Base-by-base conservation (phyloP, 805 yeast species). In the Debaryomyces castellii region DNA sequence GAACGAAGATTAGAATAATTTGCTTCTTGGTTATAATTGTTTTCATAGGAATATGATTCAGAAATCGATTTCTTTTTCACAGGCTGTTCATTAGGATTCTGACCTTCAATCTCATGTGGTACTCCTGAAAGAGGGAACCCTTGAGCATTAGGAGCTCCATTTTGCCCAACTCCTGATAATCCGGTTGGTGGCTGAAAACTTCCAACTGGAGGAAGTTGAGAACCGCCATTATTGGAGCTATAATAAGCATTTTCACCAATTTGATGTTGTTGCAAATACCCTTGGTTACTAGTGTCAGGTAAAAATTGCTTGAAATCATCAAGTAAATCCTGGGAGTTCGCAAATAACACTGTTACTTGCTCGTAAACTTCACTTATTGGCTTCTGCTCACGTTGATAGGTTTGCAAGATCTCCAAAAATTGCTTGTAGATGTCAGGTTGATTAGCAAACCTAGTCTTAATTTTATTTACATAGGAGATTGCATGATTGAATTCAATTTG, bases 401-500 rank as follows among this genome's bases (percentile, higher is more conserved):
- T 92, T 65, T 94, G 99, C 55, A 94, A 73, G 47, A 92, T 94
- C 64, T 94, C 99, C 66, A 95, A 73, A 56, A 94, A 94, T 56
- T 85, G 90, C 68, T 94, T 94, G 73, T 94, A 94, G 47, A 91
- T 89, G 58, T 92, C 97, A 0, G 99, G 99, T 64, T 91, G 96
- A 58, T 83, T 80, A 17, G 96, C 87, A 64, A 90, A 94, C 51
- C 98, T 80, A 45, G 90, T 91, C 64, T 95, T 95, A 62, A 94
- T 94, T 68, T 91, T 90, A 72, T 94, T 94, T 49, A 94, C 99
- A 59, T 94, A 94, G 55, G 85, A 86, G 51, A 94, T 94, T 16
- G 99, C 99, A 64, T 94, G 97, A 63, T 92, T 91, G 73, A 94
- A 92, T 69, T 94, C 98, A 14, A 90, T 92, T 40, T 95, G 97